Evolutionary conservation across 163 green algal genomes (phyloP).

Genomic region (Dunaliella salina): DNA sequence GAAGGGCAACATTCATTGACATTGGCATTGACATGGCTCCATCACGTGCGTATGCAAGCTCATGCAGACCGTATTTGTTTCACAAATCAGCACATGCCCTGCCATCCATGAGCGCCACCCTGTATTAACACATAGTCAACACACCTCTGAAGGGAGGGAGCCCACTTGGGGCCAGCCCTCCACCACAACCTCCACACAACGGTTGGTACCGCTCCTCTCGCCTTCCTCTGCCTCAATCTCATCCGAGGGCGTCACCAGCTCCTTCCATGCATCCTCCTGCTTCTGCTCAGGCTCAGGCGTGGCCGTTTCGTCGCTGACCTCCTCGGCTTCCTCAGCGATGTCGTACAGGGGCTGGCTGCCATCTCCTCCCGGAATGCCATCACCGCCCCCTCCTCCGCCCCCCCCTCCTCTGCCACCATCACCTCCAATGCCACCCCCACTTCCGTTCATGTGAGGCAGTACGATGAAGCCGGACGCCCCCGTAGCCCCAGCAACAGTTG

Average conservation of each 20-base stretch:
- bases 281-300: slow-evolving; percentile 6
- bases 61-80: no score
- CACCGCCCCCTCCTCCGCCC: slow-evolving; percentile 30
- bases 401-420: slow-evolving; percentile 23
- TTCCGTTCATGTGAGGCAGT: slow-evolving; percentile 22
- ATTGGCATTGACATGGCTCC: no score
- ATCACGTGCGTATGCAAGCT: background rate
- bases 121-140: background rate
- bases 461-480: slow-evolving; percentile 15
- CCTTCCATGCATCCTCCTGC: slow-evolving; percentile 30
- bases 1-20: no score
- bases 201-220: slow-evolving; percentile 31
- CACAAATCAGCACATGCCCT: background rate
- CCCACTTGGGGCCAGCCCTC: slow-evolving; percentile 53
- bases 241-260: slow-evolving; percentile 30
- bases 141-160: slow-evolving; percentile 40
- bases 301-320: slow-evolving; percentile 17
- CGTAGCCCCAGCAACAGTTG: background rate
- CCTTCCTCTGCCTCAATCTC: slow-evolving; percentile 33
- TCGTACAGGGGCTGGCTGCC: slow-evolving; percentile 36
- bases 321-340: slow-evolving; percentile 33
- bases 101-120: no score
- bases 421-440: slow-evolving; percentile 23
- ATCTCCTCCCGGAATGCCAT: slow-evolving; percentile 7
- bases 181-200: slow-evolving; percentile 50